These are phyloP conservation scores for Globisporangium iwayamae DNA, from an alignment of 352 stramenopile species.

Conservation along the genomic window DNA sequence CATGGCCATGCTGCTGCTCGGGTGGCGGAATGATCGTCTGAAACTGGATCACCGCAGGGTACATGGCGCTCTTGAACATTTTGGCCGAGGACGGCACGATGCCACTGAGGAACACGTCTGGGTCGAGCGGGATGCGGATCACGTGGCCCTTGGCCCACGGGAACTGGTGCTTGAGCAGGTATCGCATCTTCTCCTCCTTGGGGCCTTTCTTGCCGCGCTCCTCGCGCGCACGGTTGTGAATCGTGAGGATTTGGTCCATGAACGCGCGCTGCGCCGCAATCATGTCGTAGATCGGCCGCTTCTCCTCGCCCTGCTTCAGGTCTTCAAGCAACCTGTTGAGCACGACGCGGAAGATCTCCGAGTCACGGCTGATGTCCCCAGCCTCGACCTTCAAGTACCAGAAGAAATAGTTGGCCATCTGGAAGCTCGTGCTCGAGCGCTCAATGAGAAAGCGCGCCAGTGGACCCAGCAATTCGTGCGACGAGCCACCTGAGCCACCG, in stretches of 20 bases:
- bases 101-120: slow-evolving; percentile 79
- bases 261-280: slow-evolving; percentile 91
- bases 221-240: slow-evolving; percentile 91
- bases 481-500: neutral
- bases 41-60: slow-evolving; percentile 97
- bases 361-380: slow-evolving; percentile 64
- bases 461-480: slow-evolving; percentile 49
- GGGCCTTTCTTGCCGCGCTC: slow-evolving; percentile 94
- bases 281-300: slow-evolving; percentile 89
- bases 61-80: slow-evolving; percentile 98
- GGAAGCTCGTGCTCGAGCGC: slow-evolving; percentile 90
- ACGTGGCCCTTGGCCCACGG: slow-evolving; percentile 68
- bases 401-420: slow-evolving; percentile 98
- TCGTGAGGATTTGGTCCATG: slow-evolving; percentile 91
- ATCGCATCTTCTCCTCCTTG: slow-evolving; percentile 94
- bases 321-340: slow-evolving; percentile 93
- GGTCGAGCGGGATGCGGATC: slow-evolving; percentile 88
- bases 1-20: slow-evolving; percentile 26
- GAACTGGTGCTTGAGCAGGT: slow-evolving; percentile 84
- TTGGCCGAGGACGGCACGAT: slow-evolving; percentile 90
- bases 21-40: slow-evolving; percentile 62
- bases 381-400: slow-evolving; percentile 90
- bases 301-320: slow-evolving; percentile 90
- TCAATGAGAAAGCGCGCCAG: slow-evolving; percentile 94
- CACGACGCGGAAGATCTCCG: slow-evolving; percentile 75